Evolutionary conservation across 2,329 filamentous ascomycete genomes (phyloP), one percentile per base, ranked within the genome.

Genomic region (Neopestalotiopsis rosae): DNA sequence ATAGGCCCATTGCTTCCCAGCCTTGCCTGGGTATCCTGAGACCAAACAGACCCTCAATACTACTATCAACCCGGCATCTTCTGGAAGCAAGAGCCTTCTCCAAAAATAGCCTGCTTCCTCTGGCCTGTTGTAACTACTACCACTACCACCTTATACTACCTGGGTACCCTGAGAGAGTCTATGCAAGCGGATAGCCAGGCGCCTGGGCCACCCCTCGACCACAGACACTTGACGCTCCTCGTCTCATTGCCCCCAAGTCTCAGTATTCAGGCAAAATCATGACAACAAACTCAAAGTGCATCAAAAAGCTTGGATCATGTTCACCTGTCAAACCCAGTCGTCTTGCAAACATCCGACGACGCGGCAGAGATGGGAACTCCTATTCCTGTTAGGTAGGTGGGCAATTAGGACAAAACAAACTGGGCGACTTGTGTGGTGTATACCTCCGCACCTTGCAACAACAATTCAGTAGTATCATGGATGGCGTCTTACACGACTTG

Each of bases 301-400:
- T 52, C 45, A 52, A 52, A 20, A 52, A 52, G 45, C 17, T 52
- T n/a, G n/a, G 45, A 52, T 52, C 45, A 52, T 52, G 45, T 52
- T 52, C 45, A 20, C 45, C 45, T 52, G 45, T 52, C 45, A 52
- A 52, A 52, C 10, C 45, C 17, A 52, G 45, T n/a, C 17, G 17
- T 52, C n/a, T 14, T 20, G 45, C 45, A 52, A 38, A 52, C 14
- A n/a, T 52, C 45, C 45, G 45, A 52, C 45, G 45, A 52, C 45
- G 17, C 45, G 17, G 45, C 17, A 52, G 45, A 7, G 34, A 10
- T 38, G 34, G 34, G 34, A 38, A 38, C 34, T 38, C 34, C 34
- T 38, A 38, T 10, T 38, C 34, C 34, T 38, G 34, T 38, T 38
- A 10, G 34, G 34, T 38, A 38, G 34, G 34, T 38, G 10, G 34